phyloP scores from a whole-genome alignment of 1,284 basidiomycete genomes.

The Tetrapyrgos nigripes region DNA sequence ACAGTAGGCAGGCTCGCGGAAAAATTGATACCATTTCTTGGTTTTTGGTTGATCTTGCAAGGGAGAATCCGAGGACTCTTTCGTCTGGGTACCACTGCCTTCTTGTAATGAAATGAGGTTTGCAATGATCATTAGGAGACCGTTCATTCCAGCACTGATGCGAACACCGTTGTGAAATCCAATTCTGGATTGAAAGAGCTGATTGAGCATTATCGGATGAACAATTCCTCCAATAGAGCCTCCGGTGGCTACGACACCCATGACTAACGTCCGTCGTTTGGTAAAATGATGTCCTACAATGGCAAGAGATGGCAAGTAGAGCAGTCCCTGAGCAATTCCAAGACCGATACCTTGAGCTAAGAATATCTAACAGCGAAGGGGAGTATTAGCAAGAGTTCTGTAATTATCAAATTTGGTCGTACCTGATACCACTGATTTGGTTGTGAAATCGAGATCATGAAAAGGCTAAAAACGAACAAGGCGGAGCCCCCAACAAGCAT shows the following conservation, averaged over 20 bases:
- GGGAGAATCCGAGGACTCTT: background rate
- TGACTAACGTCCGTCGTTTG: background rate
- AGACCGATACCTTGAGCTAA: constrained; percentile 27
- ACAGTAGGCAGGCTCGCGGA: background rate
- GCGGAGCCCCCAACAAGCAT: background rate
- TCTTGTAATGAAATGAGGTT: background rate
- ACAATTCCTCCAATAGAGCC: constrained; percentile 55
- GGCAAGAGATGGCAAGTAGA: constrained; percentile 13
- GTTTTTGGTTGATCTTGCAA: background rate
- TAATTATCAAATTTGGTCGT: background rate
- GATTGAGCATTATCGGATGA: constrained; percentile 58
- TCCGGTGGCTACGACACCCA: constrained; percentile 21
- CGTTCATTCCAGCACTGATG: background rate
- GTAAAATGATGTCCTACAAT: constrained; percentile 5
- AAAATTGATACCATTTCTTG: background rate
- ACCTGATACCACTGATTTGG: background rate
- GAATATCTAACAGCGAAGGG: constrained; percentile 13
- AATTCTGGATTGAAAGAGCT: constrained; percentile 27
- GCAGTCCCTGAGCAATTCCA: constrained; percentile 22
- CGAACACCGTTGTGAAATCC: background rate
- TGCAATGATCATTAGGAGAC: background rate
- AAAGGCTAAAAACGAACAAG: background rate
- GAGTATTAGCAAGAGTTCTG: background rate
- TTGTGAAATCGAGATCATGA: background rate
- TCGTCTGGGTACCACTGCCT: background rate